A percentile compares a stretch with the other conserved stretches of the same genome.
Conservation (phyloP, 1,284 basidiomycete genomes). For the Marasmius sp. region DNA sequence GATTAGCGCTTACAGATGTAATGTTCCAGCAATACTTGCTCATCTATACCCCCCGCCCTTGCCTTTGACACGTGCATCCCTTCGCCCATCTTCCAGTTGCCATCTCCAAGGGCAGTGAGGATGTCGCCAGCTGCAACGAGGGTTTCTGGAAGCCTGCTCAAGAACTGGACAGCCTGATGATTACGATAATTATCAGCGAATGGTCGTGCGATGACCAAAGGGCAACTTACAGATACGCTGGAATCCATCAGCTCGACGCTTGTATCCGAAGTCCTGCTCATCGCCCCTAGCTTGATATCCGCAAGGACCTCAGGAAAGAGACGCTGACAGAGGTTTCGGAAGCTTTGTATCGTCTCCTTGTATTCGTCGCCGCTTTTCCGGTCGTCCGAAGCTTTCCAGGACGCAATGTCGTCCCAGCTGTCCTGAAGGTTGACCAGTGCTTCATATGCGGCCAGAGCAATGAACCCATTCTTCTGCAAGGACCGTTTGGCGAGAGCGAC, state of each 20-base stretch:
- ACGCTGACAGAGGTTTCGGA: slow-evolving; percentile 67
- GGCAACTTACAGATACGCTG: slow-evolving; percentile 49
- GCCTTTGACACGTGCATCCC: slow-evolving; percentile 62
- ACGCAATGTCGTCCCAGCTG: slow-evolving; percentile 68
- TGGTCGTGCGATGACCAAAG: background rate
- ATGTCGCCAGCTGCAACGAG: slow-evolving; percentile 63
- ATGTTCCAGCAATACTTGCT: slow-evolving; percentile 66
- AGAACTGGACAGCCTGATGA: slow-evolving; percentile 61
- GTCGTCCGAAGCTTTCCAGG: slow-evolving; percentile 39
- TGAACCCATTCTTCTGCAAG: slow-evolving; percentile 81
- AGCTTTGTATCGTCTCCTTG: slow-evolving; percentile 61
- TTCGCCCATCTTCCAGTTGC: slow-evolving; percentile 88
- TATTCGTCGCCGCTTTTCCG: slow-evolving; percentile 62
- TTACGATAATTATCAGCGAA: slow-evolving; percentile 4
- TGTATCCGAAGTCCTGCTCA: slow-evolving; percentile 40
- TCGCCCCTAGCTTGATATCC: slow-evolving; percentile 65
- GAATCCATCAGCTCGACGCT: slow-evolving; percentile 67
- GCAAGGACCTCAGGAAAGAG: slow-evolving; percentile 81
- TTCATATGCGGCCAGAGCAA: slow-evolving; percentile 70
- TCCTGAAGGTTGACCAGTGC: slow-evolving; percentile 52
- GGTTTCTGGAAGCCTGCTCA: slow-evolving; percentile 68
- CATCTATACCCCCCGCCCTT: slow-evolving; percentile 52
- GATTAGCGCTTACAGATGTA: slow-evolving; percentile 56
- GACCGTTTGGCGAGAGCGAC: slow-evolving; percentile 75
- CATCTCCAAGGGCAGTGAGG: slow-evolving; percentile 70